These are phyloP conservation scores for Cordyceps cateniannulata DNA, from an alignment of 2,329 filamentous ascomycete genomes.

Conservation along the genomic window DNA sequence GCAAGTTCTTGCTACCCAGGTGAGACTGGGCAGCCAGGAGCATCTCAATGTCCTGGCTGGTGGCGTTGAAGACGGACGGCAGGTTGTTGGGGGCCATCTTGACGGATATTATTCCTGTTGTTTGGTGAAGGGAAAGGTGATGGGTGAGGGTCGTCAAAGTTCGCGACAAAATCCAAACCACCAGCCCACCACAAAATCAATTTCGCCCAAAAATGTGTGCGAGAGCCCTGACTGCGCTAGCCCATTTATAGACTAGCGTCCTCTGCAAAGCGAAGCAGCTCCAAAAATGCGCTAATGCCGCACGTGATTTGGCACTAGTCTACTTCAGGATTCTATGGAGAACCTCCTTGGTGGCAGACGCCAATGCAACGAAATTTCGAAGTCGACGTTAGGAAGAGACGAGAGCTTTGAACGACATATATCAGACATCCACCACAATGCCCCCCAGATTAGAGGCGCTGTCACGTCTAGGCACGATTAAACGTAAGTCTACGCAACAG, in stretches of 20 bases:
- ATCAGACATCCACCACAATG: constrained; percentile 41
- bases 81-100: constrained; percentile 95
- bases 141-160: constrained; percentile 32
- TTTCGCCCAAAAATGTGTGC: constrained; percentile 33
- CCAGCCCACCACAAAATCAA: constrained; percentile 21
- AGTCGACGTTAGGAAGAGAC: constrained; percentile 16
- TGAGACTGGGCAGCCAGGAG: constrained; percentile 95
- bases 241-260: constrained; percentile 16
- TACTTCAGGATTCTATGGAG: not conserved
- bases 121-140: constrained; percentile 23
- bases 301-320: constrained; percentile 29
- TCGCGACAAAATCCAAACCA: constrained; percentile 27
- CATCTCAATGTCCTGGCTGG: constrained; percentile 98
- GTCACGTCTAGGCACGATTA: constrained; percentile 52
- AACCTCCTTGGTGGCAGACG: not conserved
- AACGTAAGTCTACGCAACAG: constrained; percentile 41
- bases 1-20: constrained; percentile 97
- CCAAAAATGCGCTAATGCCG: not conserved
- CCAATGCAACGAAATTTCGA: constrained; percentile 28
- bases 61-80: constrained; percentile 93
- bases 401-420: not conserved
- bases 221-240: constrained; percentile 29
- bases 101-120: constrained; percentile 35
- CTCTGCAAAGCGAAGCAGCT: not conserved
- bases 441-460: constrained; percentile 59